Base-by-base conservation (phyloP, 176 grass and related monocot species). In the Poa annua region DNA sequence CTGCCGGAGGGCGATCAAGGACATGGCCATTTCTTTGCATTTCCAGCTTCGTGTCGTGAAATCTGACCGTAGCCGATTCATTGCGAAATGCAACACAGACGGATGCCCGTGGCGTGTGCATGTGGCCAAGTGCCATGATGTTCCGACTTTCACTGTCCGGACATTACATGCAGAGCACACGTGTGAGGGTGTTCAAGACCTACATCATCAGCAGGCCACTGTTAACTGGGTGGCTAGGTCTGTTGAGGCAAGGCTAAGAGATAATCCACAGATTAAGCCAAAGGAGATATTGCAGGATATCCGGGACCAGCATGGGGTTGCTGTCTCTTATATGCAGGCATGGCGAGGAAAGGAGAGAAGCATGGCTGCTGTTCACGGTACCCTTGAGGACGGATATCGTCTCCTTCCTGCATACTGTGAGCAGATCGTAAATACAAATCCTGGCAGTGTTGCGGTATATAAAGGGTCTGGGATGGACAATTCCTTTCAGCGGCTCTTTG, bases 201-300 rank as follows among this genome's bases (percentile, higher is more conserved):
- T 93, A 29, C 96, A 93, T 88, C 96, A 98, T 83, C 96, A 98
- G 56, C 96, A 95, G 84, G 93, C 96, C 45, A 98, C 91, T 2
- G 93, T 98, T 78, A 93, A 93, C 14, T 98, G 93, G 96, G 96
- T 98, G 9, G 93, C 96, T 70, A 89, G 96, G 81, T 98, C 96
- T 1, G 93, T 98, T 24, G 93, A 98, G 83, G 76, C 90, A 72
- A 94, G 89, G 49, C 83, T 98, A 35, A 90, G 96, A 60, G 89
- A 93, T 74, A 98, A 98, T 53, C 96, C 96, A 2, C 96, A 90
- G 65, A 91, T 90, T 85, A 98, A 98, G 74, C 96, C 96, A 10
- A 98, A 98, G 86, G 96, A 98, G 61, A 98, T 98, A 85, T 83
- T 98, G 89, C 96, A 98, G 80, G 96, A 93, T 83, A 98, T 95